Base-by-base conservation (phyloP, 2,329 filamentous ascomycete species). In the Ascochyta koolunga region DNA sequence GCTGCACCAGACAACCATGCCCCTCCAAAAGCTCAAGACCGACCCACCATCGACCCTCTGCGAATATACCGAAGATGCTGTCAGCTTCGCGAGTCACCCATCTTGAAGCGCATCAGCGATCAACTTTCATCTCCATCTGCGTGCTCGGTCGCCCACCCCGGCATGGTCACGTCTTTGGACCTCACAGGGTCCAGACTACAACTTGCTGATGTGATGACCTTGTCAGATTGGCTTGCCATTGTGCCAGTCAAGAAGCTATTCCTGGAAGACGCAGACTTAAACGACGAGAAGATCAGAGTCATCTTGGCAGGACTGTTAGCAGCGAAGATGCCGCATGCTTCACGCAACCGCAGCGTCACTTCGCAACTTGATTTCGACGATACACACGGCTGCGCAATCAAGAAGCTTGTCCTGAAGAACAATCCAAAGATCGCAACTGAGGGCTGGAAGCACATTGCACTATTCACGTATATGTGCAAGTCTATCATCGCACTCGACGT, bases 61-160 rank as follows among this genome's bases (percentile, higher is more conserved):
- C 85, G 93, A 53, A 96, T 99, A 67, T 99, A 99, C 74, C 85
- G 93, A 61, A 84, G 95, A 69, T 98, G 95, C 72, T 98, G 95
- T 71, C 93, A 98, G 70, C 79, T 99, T 25, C 86, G 95, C 53
- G 95, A 98, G 76, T 96, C 92, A 0, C 91, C 92, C 0, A 93
- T 97, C 46, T 79, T 98, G 18, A 96, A 96, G 74, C 91, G 90
- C 67, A 89, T 99, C 40, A 93, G 91, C 0, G 91, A 96, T 67
- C 92, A 97, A 73, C 87, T 99, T 4, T 86, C 85, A 32, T 85
- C 88, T 32, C 82, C 87, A 1, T 82, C 84, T n/a, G 89, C 89
- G 43, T 85, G 82, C 25, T 81, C 87, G 9, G 75, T 83, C 2
- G 81, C 80, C 50, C 80, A 86, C 37, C 85, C 87, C 0, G 92